phyloP scores from a whole-genome alignment of 345 rosid species.

The Lenwebbia sp. region DNA sequence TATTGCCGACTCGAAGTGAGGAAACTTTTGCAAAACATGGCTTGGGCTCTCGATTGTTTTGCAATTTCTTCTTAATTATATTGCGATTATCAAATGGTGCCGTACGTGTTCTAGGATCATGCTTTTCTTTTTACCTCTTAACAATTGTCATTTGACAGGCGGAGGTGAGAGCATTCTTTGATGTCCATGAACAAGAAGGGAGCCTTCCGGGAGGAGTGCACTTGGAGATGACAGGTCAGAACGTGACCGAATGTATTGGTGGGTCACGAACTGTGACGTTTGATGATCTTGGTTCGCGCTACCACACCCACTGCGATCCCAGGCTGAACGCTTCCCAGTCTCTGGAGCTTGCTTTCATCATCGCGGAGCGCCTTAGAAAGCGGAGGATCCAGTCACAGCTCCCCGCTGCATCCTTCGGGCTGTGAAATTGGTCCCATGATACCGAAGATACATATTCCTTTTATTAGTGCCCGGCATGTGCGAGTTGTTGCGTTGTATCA shows the following conservation, averaged over 20 bases:
- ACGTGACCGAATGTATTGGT: slow-evolving; percentile 11
- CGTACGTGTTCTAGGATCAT: not conserved
- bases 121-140: not conserved
- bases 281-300: slow-evolving; percentile 9
- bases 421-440: not conserved
- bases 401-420: not conserved
- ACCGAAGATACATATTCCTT: not conserved
- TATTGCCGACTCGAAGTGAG: not conserved
- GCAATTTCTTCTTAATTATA: not conserved
- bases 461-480: not conserved
- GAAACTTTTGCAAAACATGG: not conserved
- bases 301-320: slow-evolving; percentile 12
- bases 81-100: not conserved
- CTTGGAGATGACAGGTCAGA: slow-evolving; percentile 13
- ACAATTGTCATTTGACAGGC: not conserved
- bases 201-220: slow-evolving; percentile 12
- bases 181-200: slow-evolving; percentile 12
- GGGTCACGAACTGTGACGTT: slow-evolving; percentile 10
- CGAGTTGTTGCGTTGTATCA: not conserved
- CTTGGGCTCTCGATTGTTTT: not conserved
- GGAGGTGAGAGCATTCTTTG: slow-evolving; percentile 16
- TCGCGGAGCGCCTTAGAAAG: slow-evolving; percentile 9
- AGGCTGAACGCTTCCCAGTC: slow-evolving; percentile 14
- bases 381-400: slow-evolving; percentile 4
- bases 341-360: slow-evolving; percentile 12